Percentiles rank a stretch among this genome's conserved stretches.
Evolutionary conservation across 495 filamentous ascomycete genomes (phyloP).

Genomic region (Aspergillus incahuasiensis): DNA sequence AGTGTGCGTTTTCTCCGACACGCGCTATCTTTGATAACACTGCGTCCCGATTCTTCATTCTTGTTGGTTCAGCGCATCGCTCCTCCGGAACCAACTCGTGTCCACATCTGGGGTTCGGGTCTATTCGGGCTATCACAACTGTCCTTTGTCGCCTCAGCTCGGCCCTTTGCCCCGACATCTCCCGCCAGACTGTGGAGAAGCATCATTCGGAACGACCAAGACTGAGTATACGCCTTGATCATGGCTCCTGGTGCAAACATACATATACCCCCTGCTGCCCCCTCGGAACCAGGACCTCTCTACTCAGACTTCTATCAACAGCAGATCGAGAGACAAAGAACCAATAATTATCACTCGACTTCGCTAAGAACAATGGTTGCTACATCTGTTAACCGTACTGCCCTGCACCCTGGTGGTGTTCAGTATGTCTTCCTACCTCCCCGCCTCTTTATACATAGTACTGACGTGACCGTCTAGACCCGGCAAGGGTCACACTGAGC

Average conservation of each 20-base stretch:
- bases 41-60: slow-evolving; percentile 12
- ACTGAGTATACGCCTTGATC: slow-evolving; percentile 22
- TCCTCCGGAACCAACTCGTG: slow-evolving; percentile 38
- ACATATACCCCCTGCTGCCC: slow-evolving; percentile 44
- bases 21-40: slow-evolving; percentile 16
- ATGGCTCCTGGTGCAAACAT: slow-evolving; percentile 40
- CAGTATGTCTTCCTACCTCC: slow-evolving; percentile 56
- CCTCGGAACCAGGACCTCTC: slow-evolving; percentile 47
- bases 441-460: slow-evolving; percentile 6
- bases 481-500: slow-evolving; percentile 82
- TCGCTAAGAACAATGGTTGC: slow-evolving; percentile 63
- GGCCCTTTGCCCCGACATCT: slow-evolving; percentile 40
- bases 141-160: slow-evolving; percentile 36
- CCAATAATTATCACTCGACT: slow-evolving; percentile 60
- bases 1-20: neutral
- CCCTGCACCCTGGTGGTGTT: slow-evolving; percentile 86
- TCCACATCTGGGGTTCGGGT: slow-evolving; percentile 37
- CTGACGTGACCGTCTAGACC: slow-evolving; percentile 54
- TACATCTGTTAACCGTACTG: slow-evolving; percentile 81
- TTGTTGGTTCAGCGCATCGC: slow-evolving; percentile 22
- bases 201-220: slow-evolving; percentile 20
- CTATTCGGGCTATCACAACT: slow-evolving; percentile 32
- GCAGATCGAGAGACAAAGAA: slow-evolving; percentile 55
- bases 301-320: slow-evolving; percentile 56
- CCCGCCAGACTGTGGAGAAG: slow-evolving; percentile 45